Base-by-base conservation (phyloP, 345 rosid species). In the Pelargonium nanum region DNA sequence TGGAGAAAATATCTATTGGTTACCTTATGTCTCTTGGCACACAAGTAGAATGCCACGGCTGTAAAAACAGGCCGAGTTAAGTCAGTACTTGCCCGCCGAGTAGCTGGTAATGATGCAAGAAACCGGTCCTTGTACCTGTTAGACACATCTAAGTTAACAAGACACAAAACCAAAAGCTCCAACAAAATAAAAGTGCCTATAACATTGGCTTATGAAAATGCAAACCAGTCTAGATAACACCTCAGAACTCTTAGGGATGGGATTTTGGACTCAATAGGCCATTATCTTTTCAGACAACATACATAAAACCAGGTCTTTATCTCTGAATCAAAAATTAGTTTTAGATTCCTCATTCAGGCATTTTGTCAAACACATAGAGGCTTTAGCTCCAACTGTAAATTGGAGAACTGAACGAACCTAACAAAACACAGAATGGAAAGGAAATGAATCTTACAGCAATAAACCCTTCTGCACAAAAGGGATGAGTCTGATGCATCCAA, bases 401-500 rank as follows among this genome's bases (percentile, higher is more conserved):
- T 15, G 1, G 13, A 34, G 12, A 9, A 34, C 45, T 34, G 57
- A 5, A 55, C 20, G 25, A 13, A 55, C 59, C 25, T 16, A 19
- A 21, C 21, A 20, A 58, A 25, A 13, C 21, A 19, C 54, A 52
- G 57, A 13, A 20, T 7, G 23, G 3, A 48, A 13, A 1, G 25
- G 40, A 52, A 66, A 28, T 4, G 21, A 22, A 57, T 15, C 94
- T 86, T 86, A 91, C 92, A 79, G 65, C 34, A 95, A 80, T 24
- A 88, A 54, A 25, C 87, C 85, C 52, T 75, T 84, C 61, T 75
- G 79, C 70, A 87, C 97, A 2, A 81, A 77, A 66, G 89, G 91
- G 60, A 93, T 85, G 23, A 93, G 85, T 78, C 97, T 77, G 21
- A 89, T 81, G 55, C 97, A 93, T 0, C 97, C 99, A 64, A 93